Evolutionary conservation across 306 rosid species (phyloP).

Genomic region (Cicer pinnatifidum): DNA sequence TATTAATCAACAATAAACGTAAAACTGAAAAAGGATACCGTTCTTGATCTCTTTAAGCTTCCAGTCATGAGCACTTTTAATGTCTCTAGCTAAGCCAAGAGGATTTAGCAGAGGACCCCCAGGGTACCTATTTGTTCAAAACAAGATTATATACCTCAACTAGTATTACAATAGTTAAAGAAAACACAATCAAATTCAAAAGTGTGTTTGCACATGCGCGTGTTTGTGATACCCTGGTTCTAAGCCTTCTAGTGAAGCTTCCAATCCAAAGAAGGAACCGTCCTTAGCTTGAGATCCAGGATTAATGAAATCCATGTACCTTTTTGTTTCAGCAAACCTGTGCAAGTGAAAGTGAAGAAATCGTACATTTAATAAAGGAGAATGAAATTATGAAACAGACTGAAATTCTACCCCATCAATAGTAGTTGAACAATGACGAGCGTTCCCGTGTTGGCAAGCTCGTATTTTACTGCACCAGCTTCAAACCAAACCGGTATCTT

Average conservation of each 20-base stretch:
- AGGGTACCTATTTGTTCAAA: constrained; percentile 63
- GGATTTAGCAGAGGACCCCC: constrained; percentile 90
- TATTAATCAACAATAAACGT: constrained; percentile 2
- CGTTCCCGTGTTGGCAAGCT: constrained; percentile 70
- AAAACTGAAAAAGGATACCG: constrained; percentile 51
- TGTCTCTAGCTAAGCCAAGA: constrained; percentile 85
- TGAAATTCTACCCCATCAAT: constrained; percentile 73
- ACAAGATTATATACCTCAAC: constrained; percentile 35
- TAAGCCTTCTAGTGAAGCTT: constrained; percentile 76
- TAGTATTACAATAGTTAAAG: neutral
- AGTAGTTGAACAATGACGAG: constrained; percentile 78
- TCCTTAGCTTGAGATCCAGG: constrained; percentile 93
- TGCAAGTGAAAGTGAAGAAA: constrained; percentile 35
- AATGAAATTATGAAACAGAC: constrained; percentile 16
- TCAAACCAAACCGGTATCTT: constrained; percentile 78
- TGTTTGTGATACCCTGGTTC: constrained; percentile 74
- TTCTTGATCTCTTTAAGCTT: constrained; percentile 94
- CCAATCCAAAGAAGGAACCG: constrained; percentile 81
- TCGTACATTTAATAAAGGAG: neutral
- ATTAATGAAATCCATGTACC: constrained; percentile 85
- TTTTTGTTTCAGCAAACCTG: constrained; percentile 86
- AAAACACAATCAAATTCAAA: constrained; percentile 2
- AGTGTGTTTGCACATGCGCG: neutral
- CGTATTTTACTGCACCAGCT: constrained; percentile 81
- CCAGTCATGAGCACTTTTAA: constrained; percentile 71